Evolutionary conservation across 768 basidiomycete species (phyloP).

Genomic region (Kwoniella newhampshirensis): DNA sequence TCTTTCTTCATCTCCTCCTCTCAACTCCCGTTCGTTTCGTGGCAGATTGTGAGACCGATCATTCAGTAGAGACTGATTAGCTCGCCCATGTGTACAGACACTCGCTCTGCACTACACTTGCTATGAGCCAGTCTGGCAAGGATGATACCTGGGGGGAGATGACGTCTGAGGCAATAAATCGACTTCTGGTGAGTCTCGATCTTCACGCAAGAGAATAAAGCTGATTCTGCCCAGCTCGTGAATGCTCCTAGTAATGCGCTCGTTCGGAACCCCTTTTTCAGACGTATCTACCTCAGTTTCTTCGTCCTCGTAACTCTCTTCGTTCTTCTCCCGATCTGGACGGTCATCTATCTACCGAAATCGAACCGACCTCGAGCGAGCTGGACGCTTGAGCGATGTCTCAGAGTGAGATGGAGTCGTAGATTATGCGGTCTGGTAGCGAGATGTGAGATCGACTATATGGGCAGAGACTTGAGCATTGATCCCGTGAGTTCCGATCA

Average conservation of each 20-base stretch:
- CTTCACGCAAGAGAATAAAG: neutral
- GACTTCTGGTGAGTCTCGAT: conserved; percentile 14
- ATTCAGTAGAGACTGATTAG: too few species aligned
- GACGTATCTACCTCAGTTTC: conserved; percentile 33
- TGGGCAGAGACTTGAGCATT: conserved; percentile 32
- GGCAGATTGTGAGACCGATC: too few species aligned
- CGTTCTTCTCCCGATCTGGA: conserved; percentile 34
- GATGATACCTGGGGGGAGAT: conserved; percentile 22
- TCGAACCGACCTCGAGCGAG: conserved; percentile 26
- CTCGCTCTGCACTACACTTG: too few species aligned
- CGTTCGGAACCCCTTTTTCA: conserved; percentile 29
- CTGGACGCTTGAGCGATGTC: conserved; percentile 38
- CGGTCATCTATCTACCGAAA: conserved; percentile 26
- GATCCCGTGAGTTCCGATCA: conserved; percentile 28
- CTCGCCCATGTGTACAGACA: too few species aligned
- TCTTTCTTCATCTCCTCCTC: too few species aligned
- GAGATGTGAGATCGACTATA: conserved; percentile 42
- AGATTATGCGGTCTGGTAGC: conserved; percentile 39
- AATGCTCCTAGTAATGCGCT: conserved; percentile 22
- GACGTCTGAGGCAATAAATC: conserved; percentile 28
- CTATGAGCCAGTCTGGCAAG: too few species aligned
- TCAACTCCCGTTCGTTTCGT: too few species aligned
- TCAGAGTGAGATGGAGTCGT: conserved; percentile 36
- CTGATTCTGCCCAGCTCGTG: conserved; percentile 18
- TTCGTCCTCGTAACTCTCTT: conserved; percentile 32